phyloP scores from a whole-genome alignment of 495 filamentous ascomycete species.

The Wilcoxina mikolae region DNA sequence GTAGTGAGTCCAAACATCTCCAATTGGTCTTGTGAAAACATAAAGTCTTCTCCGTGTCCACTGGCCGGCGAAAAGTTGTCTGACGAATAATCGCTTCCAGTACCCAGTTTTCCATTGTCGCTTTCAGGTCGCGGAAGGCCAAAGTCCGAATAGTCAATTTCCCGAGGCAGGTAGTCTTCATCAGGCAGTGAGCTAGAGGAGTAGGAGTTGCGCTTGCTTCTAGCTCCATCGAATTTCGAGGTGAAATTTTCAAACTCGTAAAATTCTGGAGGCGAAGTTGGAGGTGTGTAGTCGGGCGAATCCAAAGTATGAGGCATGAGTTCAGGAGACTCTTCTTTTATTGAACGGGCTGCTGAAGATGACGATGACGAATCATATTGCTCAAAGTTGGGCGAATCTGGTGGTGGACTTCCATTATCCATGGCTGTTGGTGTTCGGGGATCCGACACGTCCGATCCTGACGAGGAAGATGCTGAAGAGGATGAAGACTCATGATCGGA shows the following conservation, averaged over 20 bases:
- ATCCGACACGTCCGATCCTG: constrained; percentile 20
- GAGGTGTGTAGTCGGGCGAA: constrained; percentile 18
- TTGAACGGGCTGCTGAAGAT: not conserved
- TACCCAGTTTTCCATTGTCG: not conserved
- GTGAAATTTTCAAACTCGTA: constrained; percentile 23
- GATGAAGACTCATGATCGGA: not conserved
- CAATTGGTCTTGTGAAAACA: constrained; percentile 25
- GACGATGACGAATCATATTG: constrained; percentile 4
- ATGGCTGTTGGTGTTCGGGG: constrained; percentile 18
- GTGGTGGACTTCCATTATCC: constrained; percentile 18
- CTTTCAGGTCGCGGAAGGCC: not conserved
- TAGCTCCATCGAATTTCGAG: not conserved
- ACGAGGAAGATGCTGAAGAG: constrained; percentile 13
- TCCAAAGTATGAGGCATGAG: constrained; percentile 8
- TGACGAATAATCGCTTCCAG: not conserved
- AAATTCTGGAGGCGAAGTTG: constrained; percentile 21
- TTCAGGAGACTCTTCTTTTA: constrained; percentile 15
- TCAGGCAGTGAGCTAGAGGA: not conserved
- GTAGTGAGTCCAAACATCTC: constrained; percentile 26
- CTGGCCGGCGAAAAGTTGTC: not conserved
- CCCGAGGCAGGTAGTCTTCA: not conserved
- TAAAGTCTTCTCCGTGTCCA: constrained; percentile 12
- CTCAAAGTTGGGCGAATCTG: constrained; percentile 18
- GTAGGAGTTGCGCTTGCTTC: not conserved
- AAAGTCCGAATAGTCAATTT: constrained; percentile 3